These are phyloP conservation scores for Phytopythium montanum DNA, from an alignment of 352 stramenopile species.

Conservation along the genomic window DNA sequence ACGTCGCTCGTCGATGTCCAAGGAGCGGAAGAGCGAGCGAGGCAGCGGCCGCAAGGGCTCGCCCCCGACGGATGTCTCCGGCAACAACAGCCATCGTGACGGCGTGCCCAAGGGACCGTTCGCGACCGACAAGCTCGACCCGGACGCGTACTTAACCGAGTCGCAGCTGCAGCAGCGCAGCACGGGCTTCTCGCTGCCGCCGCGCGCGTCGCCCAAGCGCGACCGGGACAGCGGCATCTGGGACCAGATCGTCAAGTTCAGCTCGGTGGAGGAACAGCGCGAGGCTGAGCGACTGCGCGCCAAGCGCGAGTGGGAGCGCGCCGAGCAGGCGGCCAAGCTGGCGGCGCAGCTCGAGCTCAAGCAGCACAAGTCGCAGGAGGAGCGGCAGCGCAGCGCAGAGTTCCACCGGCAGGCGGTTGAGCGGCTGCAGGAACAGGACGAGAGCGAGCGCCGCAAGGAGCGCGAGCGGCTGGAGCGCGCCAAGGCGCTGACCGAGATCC, in stretches of 20 bases:
- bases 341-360: conserved; percentile 53
- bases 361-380: conserved; percentile 23
- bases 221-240: conserved; percentile 77
- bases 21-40: conserved; percentile 8
- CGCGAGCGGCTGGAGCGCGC: conserved; percentile 41
- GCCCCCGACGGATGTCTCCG: conserved; percentile 1
- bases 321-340: conserved; percentile 37
- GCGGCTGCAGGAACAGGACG: conserved; percentile 41
- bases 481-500: conserved; percentile 61
- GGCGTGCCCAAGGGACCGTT: conserved; percentile 5
- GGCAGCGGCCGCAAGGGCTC: conserved; percentile 12
- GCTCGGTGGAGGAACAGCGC: conserved; percentile 58
- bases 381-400: conserved; percentile 38
- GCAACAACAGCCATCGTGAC: background rate
- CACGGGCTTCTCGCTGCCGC: conserved; percentile 57
- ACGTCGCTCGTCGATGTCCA: conserved; percentile 19
- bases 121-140: conserved; percentile 17
- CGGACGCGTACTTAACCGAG: conserved; percentile 65
- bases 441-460: conserved; percentile 58
- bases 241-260: conserved; percentile 83
- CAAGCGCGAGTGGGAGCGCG: conserved; percentile 21
- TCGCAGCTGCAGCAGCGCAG: conserved; percentile 69
- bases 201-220: conserved; percentile 65
- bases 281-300: conserved; percentile 46
- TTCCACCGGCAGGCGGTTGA: conserved; percentile 53